Evolutionary conservation across 305 asterid species (phyloP), one percentile per base, ranked within the genome.

Genomic region (Fraxinus xanthoxyloides): DNA sequence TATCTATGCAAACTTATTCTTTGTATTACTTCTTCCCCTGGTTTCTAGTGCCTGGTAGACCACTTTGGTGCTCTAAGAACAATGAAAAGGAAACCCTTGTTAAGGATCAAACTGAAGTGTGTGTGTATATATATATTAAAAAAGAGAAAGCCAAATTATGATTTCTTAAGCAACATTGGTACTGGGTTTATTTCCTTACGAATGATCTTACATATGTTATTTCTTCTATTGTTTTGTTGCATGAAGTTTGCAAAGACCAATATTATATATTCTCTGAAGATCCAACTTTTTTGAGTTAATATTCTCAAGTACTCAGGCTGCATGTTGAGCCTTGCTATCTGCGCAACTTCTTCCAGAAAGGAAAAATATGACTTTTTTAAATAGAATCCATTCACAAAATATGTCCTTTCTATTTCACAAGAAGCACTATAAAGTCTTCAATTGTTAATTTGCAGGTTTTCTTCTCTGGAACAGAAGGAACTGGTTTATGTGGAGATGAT

Each of bases 401-500:
- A 34, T 34, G 38, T 34, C 38, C 38, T 34, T 34, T 34, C 38
- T 34, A 34, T 34, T 34, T 34, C 8, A 34, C 38, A 34, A 34
- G 38, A 34, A 34, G 38, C 38, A 34, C 38, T 34, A 34, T 34
- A 34, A 46, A 26, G 31, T 43, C 51, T 36, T 74, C 15, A 70
- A 17, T 32, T 48, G 65, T 48, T 46, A 10, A 32, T 26, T 26
- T 85, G 85, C 90, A 92, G 97, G 88, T 77, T 70, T 30, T 70
- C 65, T 72, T 79, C 81, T 46, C 89, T 61, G 93, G 72, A 83
- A 81, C 51, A 46, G 87, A 85, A 81, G 92, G 87, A 24, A 77
- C 86, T 13, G 30, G 77, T 35, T 75, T 80, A 76, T 80, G 35
- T 54, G 90, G 88, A 17, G 86, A 84, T 24, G 85, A 86, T 77